Conservation (phyloP, 139 green algal genomes). For the Chlorella ohadii region DNA sequence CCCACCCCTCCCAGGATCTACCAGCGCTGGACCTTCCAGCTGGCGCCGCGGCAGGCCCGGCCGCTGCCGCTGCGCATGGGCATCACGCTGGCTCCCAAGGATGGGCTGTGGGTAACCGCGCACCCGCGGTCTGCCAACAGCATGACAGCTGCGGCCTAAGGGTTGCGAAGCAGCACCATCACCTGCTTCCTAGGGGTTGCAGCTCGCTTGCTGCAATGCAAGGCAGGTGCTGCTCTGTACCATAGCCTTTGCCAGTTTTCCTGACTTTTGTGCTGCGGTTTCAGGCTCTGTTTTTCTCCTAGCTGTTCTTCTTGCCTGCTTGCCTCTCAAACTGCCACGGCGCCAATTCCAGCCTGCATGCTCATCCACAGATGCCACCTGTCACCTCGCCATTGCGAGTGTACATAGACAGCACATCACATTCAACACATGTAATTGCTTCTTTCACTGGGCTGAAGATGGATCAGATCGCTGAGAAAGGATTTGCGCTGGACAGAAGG, state of each 20-base stretch:
- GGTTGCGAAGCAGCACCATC: too few relatives aligned
- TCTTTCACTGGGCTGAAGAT: too few relatives aligned
- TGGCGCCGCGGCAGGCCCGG: neutral
- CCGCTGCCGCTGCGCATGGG: conserved; percentile 13
- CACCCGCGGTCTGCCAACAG: neutral
- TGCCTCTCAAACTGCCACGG: too few relatives aligned
- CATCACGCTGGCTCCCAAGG: conserved; percentile 4
- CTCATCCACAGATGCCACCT: too few relatives aligned
- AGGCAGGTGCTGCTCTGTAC: neutral
- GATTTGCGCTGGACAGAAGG: neutral
- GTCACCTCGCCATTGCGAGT: too few relatives aligned
- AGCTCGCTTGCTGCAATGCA: too few relatives aligned
- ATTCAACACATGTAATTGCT: too few relatives aligned
- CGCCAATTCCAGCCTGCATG: neutral
- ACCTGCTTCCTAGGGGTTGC: too few relatives aligned
- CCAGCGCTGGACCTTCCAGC: conserved; percentile 16
- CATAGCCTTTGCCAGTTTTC: neutral
- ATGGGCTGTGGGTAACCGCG: neutral
- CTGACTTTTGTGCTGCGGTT: neutral
- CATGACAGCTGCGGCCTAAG: neutral
- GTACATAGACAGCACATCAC: too few relatives aligned
- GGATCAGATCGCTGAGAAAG: neutral
- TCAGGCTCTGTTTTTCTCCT: too few relatives aligned
- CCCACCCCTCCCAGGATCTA: conserved; percentile 19
- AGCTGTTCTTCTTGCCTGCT: too few relatives aligned